Evolutionary conservation across 176 grass and related monocot genomes (phyloP), one percentile per base, ranked within the genome.

Genomic region (Musa itinerans): DNA sequence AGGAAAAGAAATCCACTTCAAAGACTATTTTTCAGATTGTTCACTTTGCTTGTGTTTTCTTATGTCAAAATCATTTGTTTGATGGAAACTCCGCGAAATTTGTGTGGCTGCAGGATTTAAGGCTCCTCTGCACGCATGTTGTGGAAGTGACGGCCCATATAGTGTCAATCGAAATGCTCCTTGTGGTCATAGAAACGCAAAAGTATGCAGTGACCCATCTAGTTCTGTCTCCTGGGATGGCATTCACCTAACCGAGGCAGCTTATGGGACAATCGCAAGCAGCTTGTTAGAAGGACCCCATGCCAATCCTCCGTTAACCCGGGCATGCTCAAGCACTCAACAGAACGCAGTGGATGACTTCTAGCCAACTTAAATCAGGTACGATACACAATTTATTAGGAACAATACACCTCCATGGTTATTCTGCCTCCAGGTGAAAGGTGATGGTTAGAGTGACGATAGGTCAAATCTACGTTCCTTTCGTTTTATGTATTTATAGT

Each of bases 221-320:
- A 22, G 23, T 20, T 74, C 52, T 8, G 52, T 74, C 53, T 74
- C 72, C 23, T 74, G 72, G 72, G 72, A 74, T 34, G 72, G 72
- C 17, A 27, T 74, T 26, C 72, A 74, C 52, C 53, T 74, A 15
- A 74, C 72, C n/a, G 72, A 74, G 54, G 72, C 72, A 17, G 72
- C 72, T 74, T 74, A 74, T 57, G 72, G 72, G 14, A 15, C 53
- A 24, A 74, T 74, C 10, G 72, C 72, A 57, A 16, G 50, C 15
- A 74, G 72, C 72, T 34, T 74, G 17, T 55, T 74, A 74, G 72
- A 58, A n/a, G 72, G 72, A 56, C 72, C 72, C 16, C 72, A 74
- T 57, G 72, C 72, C 53, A 29, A 29, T 23, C 72, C 72, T 17
- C 14, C 72, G 6, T 58, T 74, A 56, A 15, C 24, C 53, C 52